Conservation (phyloP, 176 grass and related monocot species). For the Avena insularis region DNA sequence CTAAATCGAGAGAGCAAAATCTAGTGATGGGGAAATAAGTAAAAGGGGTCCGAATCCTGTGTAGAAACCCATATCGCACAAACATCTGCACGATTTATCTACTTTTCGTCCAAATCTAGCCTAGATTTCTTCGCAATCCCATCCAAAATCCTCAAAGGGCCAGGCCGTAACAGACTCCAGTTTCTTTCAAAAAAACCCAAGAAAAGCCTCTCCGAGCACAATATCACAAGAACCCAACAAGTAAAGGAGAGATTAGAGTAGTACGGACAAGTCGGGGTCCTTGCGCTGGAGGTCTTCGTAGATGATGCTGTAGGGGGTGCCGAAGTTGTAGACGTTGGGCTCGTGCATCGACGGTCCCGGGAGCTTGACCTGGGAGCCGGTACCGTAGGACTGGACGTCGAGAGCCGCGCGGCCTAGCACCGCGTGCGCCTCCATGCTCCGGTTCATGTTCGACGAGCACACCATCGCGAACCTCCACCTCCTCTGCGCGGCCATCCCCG, state of each 20-base stretch:
- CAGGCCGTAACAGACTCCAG: neutral
- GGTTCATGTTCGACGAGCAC: conserved; percentile 97
- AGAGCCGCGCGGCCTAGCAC: conserved; percentile 76
- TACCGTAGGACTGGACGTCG: conserved; percentile 90
- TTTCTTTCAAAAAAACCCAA: neutral
- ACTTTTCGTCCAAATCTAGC: neutral
- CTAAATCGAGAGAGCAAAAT: neutral
- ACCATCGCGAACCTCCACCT: conserved; percentile 88
- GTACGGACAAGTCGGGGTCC: conserved; percentile 74
- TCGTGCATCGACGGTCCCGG: conserved; percentile 84
- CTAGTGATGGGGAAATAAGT: neutral
- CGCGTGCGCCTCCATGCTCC: conserved; percentile 97
- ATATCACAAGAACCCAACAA: neutral
- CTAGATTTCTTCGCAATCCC: neutral
- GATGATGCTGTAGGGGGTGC: conserved; percentile 83
- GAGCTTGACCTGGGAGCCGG: conserved; percentile 87
- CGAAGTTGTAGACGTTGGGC: conserved; percentile 94
- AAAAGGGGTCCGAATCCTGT: neutral
- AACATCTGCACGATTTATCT: neutral
- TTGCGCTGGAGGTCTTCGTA: conserved; percentile 90
- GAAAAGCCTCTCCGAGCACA: neutral
- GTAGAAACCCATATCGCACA: conserved; percentile 16
- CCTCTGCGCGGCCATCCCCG: conserved; percentile 40
- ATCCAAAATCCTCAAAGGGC: neutral
- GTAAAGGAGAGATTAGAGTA: neutral